Base-by-base conservation (phyloP, 805 yeast species). In the Priceomyces medius region DNA sequence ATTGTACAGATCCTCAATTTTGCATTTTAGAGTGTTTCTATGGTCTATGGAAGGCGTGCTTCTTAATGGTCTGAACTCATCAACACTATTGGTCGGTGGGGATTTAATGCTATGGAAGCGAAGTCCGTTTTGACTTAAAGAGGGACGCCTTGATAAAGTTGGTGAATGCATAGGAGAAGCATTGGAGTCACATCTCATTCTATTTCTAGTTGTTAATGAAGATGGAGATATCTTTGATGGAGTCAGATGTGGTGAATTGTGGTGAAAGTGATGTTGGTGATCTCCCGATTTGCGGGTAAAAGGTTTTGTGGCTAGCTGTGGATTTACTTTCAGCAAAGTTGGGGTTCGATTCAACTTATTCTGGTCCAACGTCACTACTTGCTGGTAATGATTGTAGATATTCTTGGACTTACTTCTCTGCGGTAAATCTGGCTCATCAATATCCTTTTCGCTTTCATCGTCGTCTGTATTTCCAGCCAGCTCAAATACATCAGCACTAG, bases 311-410 rank as follows among this genome's bases (percentile, higher is more conserved):
- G 19, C 16, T n/a, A 29, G 29, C 13, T 12, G 20, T 3, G 26
- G 24, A n/a, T 13, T 14, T 14, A n/a, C 23, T 17, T 20, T 17
- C 21, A 17, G 19, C 4, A 31, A 12, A 12, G 34, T 31, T n/a
- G 34, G 34, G 10, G 7, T n/a, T n/a, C 21, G 12, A 9, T 16
- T 19, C 16, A 31, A 9, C 14, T 31, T 31, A 17, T 31, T 31
- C n/a, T 13, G 4, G 7, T 17, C 20, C 4, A 35, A 26, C 37
- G 17, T 33, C 18, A 16, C 33, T 5, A 24, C 44, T 49, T 59
- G 69, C 37, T 59, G 67, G 42, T 63, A 64, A 42, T 61, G 60
- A 39, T 63, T 64, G 47, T 57, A 64, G 18, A 56, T 63, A 41
- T 59, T 61, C 40, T 54, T 59, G 38, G 66, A 55, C 36, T 56